phyloP scores from a whole-genome alignment of 345 rosid genomes.

The Dipteronia sinensis region DNA sequence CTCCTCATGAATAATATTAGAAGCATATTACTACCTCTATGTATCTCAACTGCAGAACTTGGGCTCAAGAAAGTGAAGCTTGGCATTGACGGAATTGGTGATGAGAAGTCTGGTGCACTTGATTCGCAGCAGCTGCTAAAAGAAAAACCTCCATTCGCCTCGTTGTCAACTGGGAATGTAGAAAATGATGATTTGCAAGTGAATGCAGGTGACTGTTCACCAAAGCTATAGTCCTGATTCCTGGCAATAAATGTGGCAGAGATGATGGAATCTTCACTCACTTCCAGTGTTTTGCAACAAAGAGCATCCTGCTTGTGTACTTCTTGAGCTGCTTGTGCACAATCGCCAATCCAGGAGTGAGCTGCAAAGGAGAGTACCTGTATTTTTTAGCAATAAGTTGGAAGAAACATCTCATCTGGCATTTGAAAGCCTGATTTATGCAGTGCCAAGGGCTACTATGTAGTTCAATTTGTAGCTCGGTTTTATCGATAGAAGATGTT shows the following conservation, averaged over 20 bases:
- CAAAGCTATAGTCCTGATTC: constrained; percentile 64
- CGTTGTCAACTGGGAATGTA: constrained; percentile 41
- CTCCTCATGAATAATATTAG: neutral
- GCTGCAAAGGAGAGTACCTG: constrained; percentile 38
- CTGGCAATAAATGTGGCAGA: constrained; percentile 38
- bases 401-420: neutral
- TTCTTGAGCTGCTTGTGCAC: constrained; percentile 39
- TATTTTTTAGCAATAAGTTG: constrained; percentile 11
- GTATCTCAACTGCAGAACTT: constrained; percentile 25
- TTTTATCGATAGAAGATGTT: too few species aligned
- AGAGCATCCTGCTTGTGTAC: constrained; percentile 32
- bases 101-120: constrained; percentile 31
- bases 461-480: too few species aligned
- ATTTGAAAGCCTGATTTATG: neutral
- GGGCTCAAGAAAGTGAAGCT: constrained; percentile 71
- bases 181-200: constrained; percentile 61
- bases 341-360: constrained; percentile 72
- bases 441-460: too few species aligned
- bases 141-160: constrained; percentile 51
- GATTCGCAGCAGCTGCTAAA: constrained; percentile 51
- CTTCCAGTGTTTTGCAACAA: constrained; percentile 39
- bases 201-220: constrained; percentile 35
- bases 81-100: constrained; percentile 59
- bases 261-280: constrained; percentile 47
- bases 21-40: constrained; percentile 38